Evolutionary conservation across 495 filamentous ascomycete species (phyloP).

Genomic region (Aspergillus homomorphus): DNA sequence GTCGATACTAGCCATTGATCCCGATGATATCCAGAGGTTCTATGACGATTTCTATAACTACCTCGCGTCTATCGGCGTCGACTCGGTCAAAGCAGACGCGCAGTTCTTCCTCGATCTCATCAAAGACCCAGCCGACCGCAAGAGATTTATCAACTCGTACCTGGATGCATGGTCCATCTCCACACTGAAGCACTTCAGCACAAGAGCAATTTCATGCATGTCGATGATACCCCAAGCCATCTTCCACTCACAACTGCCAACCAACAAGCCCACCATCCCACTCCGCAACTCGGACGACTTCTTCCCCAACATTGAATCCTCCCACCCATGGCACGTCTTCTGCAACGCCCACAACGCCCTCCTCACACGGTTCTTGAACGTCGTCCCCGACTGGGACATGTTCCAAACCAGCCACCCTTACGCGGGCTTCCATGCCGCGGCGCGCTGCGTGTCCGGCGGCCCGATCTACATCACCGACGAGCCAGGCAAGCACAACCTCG

Average conservation of each 20-base stretch:
- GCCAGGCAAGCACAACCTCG: constrained; percentile 73
- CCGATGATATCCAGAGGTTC: constrained; percentile 67
- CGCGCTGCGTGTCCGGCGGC: constrained; percentile 83
- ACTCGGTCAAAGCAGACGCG: constrained; percentile 85
- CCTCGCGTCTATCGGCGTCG: constrained; percentile 63
- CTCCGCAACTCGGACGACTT: constrained; percentile 93
- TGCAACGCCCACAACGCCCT: constrained; percentile 90
- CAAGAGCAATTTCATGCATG: constrained; percentile 87
- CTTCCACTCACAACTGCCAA: constrained; percentile 77
- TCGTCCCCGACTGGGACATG: constrained; percentile 97
- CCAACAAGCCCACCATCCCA: constrained; percentile 63
- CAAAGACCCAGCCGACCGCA: constrained; percentile 61
- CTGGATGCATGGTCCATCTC: constrained; percentile 83
- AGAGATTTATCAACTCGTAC: constrained; percentile 66
- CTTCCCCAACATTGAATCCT: constrained; percentile 72
- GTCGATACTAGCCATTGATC: constrained; percentile 60
- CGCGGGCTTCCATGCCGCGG: constrained; percentile 81
- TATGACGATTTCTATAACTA: constrained; percentile 93
- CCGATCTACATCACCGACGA: constrained; percentile 92
- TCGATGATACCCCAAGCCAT: constrained; percentile 77
- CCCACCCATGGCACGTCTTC: constrained; percentile 93
- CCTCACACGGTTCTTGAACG: constrained; percentile 68
- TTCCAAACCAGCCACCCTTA: constrained; percentile 85
- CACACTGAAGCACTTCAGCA: constrained; percentile 72
- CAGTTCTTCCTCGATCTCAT: constrained; percentile 84